Base-by-base conservation (phyloP, 208 protist species). In the Tritrichomonas foetus region DNA sequence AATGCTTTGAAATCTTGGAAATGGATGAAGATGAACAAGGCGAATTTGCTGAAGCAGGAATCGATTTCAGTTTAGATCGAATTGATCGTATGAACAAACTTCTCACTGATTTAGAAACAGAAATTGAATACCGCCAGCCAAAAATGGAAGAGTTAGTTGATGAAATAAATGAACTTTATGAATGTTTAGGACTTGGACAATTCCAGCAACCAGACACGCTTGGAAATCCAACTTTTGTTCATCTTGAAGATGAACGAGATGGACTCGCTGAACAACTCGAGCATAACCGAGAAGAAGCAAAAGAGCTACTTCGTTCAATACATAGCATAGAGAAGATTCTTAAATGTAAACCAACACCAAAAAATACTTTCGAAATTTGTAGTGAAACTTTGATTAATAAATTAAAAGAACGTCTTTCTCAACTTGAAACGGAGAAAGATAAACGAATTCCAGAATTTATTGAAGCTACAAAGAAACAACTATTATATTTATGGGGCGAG, bases 401-500 rank as follows among this genome's bases (percentile, higher is more conserved):
- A 20, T 57, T 89, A 61, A 53, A 50, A 39, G 25, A 39, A 57
- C 9, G 47, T 57, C 47, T 89, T 0, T 5, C 53, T 2, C 14
- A 89, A 20, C 47, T 89, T 44, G 27, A 89, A n/a, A n/a, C 33
- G 57, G 78, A 89, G 16, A 89, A 89, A 39, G 78, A 89, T 33
- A 44, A 89, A 14, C 33, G 27, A 33, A 25, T 89, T 30, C 27
- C 14, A 39, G 41, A 89, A 39, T 44, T 89, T 89, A 36, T 89
- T 39, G 78, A 89, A 30, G 44, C 78, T 5, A 8, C 47, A 2
- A 89, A 89, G 30, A 89, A 89, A 11, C 41, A 89, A 89, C 47
- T 89, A 22, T 16, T 89, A 1, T 27, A 27, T 89, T 49, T 89
- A 53, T 89, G 78, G 78, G 78, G 78, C 16, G 78, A 89, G 27